These are phyloP conservation scores for Leucogyrophana mollusca DNA, from an alignment of 768 basidiomycete species.

Conservation along the genomic window DNA sequence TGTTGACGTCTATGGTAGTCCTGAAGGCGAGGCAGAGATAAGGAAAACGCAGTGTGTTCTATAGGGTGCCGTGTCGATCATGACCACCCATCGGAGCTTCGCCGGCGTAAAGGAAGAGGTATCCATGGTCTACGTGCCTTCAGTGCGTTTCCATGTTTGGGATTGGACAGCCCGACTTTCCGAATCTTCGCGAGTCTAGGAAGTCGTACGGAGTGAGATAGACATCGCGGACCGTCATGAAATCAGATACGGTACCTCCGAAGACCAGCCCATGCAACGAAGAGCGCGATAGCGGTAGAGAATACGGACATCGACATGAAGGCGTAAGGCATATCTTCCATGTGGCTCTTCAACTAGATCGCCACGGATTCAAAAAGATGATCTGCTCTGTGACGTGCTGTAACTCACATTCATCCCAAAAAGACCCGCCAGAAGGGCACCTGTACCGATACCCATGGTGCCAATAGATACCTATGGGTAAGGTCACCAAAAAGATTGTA, in stretches of 20 bases:
- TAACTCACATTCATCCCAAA: constrained; percentile 94
- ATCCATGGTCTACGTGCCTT: constrained; percentile 30
- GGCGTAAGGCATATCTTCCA: constrained; percentile 73
- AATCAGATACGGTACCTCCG: constrained; percentile 44
- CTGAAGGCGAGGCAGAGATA: constrained; percentile 7
- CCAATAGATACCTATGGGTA: constrained; percentile 77
- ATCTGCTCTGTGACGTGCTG: constrained; percentile 2
- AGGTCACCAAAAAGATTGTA: constrained; percentile 2
- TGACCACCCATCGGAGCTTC: constrained; percentile 40
- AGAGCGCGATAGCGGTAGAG: constrained; percentile 55
- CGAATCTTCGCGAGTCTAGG: constrained; percentile 44
- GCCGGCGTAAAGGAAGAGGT: constrained; percentile 38
- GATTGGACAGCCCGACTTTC: constrained; percentile 40
- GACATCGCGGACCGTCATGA: constrained; percentile 10
- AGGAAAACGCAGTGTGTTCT: constrained; percentile 5
- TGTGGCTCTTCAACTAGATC: constrained; percentile 65
- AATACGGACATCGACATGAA: constrained; percentile 65
- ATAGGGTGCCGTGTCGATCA: constrained; percentile 20
- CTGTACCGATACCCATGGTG: constrained; percentile 89
- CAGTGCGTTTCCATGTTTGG: constrained; percentile 15
- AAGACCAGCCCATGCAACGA: constrained; percentile 66
- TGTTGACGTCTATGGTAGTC: not conserved
- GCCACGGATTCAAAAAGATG: constrained; percentile 4
- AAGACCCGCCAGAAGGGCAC: constrained; percentile 85
- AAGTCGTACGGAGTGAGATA: constrained; percentile 8